Conservation (phyloP, 495 filamentous ascomycete genomes). For the Friedmanniomyces endolithicus region DNA sequence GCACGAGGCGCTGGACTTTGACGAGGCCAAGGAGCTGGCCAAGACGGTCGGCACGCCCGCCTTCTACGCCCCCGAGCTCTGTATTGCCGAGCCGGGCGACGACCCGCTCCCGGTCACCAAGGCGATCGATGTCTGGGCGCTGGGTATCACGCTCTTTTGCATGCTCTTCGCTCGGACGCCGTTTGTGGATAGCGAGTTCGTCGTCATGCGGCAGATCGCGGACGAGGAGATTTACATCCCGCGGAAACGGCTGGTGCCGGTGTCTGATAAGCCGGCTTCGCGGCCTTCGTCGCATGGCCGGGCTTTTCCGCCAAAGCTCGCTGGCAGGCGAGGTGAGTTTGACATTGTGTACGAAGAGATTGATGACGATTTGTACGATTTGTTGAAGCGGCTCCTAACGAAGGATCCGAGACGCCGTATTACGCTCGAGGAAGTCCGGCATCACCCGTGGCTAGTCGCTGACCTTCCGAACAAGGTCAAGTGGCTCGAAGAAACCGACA, state of each 20-base stretch:
- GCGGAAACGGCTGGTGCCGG: slow-evolving; percentile 60
- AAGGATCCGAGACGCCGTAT: slow-evolving; percentile 87
- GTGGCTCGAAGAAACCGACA: slow-evolving; percentile 93
- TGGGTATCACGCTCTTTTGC: slow-evolving; percentile 91
- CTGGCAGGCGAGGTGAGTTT: slow-evolving; percentile 48
- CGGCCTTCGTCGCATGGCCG: slow-evolving; percentile 26
- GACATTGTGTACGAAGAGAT: slow-evolving; percentile 76
- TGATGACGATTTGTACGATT: slow-evolving; percentile 65
- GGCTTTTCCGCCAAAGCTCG: slow-evolving; percentile 24
- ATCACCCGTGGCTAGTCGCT: slow-evolving; percentile 85
- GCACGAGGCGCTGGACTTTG: slow-evolving; percentile 68
- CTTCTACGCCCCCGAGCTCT: slow-evolving; percentile 97
- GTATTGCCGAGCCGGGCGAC: slow-evolving; percentile 58
- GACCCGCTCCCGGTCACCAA: slow-evolving; percentile 45
- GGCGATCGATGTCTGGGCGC: slow-evolving; percentile 91
- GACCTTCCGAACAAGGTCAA: slow-evolving; percentile 59
- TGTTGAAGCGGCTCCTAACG: slow-evolving; percentile 67
- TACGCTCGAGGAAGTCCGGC: slow-evolving; percentile 81
- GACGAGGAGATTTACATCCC: slow-evolving; percentile 86
- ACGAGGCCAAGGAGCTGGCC: slow-evolving; percentile 84
- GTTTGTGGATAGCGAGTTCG: slow-evolving; percentile 82
- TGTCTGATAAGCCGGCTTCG: slow-evolving; percentile 45
- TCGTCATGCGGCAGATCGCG: slow-evolving; percentile 78
- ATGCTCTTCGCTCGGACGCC: slow-evolving; percentile 87
- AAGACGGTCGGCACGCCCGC: slow-evolving; percentile 97